Percentiles rank a stretch among this genome's conserved stretches.
Conservation (phyloP, 768 basidiomycete species). For the Lactarius quietus region DNA sequence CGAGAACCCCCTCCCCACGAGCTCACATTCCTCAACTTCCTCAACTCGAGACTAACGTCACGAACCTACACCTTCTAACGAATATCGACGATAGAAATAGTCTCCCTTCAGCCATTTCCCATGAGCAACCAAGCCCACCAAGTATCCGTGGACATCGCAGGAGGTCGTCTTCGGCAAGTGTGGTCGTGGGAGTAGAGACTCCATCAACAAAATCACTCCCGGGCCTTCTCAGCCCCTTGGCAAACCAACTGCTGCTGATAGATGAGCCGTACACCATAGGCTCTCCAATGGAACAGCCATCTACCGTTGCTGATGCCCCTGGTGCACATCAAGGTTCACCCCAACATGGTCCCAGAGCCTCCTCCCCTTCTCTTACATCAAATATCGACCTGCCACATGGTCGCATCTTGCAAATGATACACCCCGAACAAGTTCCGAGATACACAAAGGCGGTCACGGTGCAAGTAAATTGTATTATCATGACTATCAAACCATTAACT, state of each 20-base stretch:
- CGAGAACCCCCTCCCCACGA: background rate
- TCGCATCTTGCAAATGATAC: background rate
- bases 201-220: slow-evolving; percentile 17
- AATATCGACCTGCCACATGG: background rate
- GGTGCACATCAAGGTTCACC: background rate
- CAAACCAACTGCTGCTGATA: background rate
- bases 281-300: background rate
- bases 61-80: background rate
- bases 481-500: background rate
- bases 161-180: background rate
- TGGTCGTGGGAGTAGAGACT: background rate
- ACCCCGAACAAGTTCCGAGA: slow-evolving; percentile 18
- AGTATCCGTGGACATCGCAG: background rate
- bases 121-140: background rate
- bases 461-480: background rate
- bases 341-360: background rate
- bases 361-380: background rate
- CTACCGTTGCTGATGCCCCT: background rate
- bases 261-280: background rate
- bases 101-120: background rate
- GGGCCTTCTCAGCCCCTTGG: background rate
- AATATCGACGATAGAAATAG: background rate
- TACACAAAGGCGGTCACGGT: slow-evolving; percentile 9
- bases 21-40: background rate
- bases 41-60: background rate